Evolutionary conservation across 2,329 filamentous ascomycete species (phyloP).

Genomic region (Cercospora janseana): DNA sequence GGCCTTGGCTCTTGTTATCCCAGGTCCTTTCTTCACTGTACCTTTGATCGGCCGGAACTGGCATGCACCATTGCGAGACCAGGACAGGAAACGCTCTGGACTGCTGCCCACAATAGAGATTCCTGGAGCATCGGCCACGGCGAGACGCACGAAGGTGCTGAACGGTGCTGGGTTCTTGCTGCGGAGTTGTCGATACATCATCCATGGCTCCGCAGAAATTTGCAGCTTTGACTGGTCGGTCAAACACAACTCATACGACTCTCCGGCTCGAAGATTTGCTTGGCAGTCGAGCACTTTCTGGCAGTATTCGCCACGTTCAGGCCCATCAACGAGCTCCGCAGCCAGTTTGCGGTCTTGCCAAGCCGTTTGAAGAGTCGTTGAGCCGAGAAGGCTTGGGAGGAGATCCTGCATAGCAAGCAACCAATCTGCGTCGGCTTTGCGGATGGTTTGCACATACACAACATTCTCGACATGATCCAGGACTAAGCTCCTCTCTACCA

Average conservation of each 20-base stretch:
- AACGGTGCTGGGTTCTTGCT: slow-evolving; percentile 77
- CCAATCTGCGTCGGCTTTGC: slow-evolving; percentile 42
- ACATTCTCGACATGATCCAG: slow-evolving; percentile 66
- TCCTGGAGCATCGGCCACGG: slow-evolving; percentile 38
- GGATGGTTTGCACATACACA: slow-evolving; percentile 68
- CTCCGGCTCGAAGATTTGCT: slow-evolving; percentile 68
- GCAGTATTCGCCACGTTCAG: slow-evolving; percentile 54
- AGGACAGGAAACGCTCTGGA: slow-evolving; percentile 83
- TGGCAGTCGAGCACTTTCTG: slow-evolving; percentile 68
- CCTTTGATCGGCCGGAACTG: slow-evolving; percentile 95
- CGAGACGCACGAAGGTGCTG: slow-evolving; percentile 74
- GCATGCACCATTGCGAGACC: slow-evolving; percentile 59
- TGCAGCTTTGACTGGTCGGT: slow-evolving; percentile 70
- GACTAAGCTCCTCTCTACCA: slow-evolving; percentile 74
- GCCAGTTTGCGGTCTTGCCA: neutral
- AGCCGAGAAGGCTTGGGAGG: neutral
- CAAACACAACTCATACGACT: slow-evolving; percentile 83
- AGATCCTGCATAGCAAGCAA: slow-evolving; percentile 12
- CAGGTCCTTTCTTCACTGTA: slow-evolving; percentile 75
- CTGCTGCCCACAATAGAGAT: slow-evolving; percentile 75
- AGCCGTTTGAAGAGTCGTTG: neutral
- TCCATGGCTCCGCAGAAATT: slow-evolving; percentile 52
- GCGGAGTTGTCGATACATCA: slow-evolving; percentile 69
- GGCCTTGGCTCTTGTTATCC: slow-evolving; percentile 69
- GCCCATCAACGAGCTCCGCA: slow-evolving; percentile 23